A percentile compares a stretch with the other conserved stretches of the same genome.
Evolutionary conservation across 768 basidiomycete species (phyloP).

Genomic region (Serendipita indica): DNA sequence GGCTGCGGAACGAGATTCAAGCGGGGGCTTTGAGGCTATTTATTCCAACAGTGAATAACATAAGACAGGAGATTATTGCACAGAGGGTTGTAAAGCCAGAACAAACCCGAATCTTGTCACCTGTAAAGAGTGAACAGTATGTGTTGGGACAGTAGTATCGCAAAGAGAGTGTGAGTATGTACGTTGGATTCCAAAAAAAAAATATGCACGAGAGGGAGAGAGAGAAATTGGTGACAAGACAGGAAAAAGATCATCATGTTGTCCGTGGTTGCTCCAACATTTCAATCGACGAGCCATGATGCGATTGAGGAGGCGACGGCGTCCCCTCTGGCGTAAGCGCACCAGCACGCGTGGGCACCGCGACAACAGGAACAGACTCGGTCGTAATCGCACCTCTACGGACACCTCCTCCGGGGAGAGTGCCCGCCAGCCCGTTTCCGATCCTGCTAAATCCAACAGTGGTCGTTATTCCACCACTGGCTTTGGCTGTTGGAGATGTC

Average conservation of each 20-base stretch:
- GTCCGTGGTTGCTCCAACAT: neutral
- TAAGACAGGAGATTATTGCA: conserved; percentile 3
- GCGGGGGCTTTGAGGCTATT: neutral
- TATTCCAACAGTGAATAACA: neutral
- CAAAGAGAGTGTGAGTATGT: neutral
- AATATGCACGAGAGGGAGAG: neutral
- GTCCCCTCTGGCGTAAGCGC: neutral
- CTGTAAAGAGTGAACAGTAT: neutral
- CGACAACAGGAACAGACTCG: neutral
- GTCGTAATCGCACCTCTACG: neutral
- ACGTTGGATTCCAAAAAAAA: neutral
- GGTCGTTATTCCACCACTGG: neutral
- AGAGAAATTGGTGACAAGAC: neutral
- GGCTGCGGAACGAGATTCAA: neutral
- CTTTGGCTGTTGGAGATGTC: neutral
- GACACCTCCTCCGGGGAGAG: neutral
- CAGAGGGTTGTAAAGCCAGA: neutral
- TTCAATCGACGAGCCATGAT: neutral
- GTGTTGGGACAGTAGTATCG: neutral
- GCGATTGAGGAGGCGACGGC: neutral
- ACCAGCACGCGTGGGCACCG: neutral
- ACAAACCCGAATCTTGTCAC: neutral
- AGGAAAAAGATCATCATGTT: too few species aligned
- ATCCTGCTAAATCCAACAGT: neutral
- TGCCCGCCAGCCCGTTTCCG: neutral